These are phyloP conservation scores for Magnolia officinalis DNA, from an alignment of 164 flowering plant genomes.

Conservation along the genomic window DNA sequence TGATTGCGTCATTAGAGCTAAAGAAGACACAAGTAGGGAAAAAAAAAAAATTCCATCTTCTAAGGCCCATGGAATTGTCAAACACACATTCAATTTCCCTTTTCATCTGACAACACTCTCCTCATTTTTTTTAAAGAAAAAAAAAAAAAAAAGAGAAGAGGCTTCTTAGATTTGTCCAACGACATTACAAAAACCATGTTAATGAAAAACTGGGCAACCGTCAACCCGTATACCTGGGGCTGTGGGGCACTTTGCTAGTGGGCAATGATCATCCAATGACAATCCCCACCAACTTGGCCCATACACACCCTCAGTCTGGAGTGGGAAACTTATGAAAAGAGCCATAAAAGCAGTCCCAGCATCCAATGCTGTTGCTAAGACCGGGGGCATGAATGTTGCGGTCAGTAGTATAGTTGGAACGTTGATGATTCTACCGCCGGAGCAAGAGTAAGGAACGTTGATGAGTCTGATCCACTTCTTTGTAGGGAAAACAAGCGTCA, in stretches of 20 bases:
- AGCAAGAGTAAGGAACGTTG: constrained; percentile 37
- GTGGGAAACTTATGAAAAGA: no score
- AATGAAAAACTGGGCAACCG: no score
- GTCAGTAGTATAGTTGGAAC: constrained; percentile 77
- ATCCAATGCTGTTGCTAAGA: no score
- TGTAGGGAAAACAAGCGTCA: constrained; percentile 70
- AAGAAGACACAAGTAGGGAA: background rate
- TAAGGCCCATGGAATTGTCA: background rate
- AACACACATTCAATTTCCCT: background rate
- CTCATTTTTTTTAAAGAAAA: constrained; percentile 12
- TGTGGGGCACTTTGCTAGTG: constrained; percentile 73
- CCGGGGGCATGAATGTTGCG: constrained; percentile 70
- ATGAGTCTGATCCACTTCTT: constrained; percentile 79
- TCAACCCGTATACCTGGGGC: constrained; percentile 48
- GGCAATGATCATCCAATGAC: constrained; percentile 65
- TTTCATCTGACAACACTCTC: constrained; percentile 19
- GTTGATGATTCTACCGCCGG: constrained; percentile 49
- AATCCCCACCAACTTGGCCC: constrained; percentile 73
- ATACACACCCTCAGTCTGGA: constrained; percentile 27
- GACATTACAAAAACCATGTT: no score
- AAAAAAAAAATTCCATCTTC: background rate
- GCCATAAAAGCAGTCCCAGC: no score
- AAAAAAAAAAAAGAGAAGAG: no score
- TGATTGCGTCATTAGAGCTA: no score
- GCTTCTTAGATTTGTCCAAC: no score